Conservation (phyloP, 2,329 filamentous ascomycete species). For the Aspergillus pseudonomiae region DNA sequence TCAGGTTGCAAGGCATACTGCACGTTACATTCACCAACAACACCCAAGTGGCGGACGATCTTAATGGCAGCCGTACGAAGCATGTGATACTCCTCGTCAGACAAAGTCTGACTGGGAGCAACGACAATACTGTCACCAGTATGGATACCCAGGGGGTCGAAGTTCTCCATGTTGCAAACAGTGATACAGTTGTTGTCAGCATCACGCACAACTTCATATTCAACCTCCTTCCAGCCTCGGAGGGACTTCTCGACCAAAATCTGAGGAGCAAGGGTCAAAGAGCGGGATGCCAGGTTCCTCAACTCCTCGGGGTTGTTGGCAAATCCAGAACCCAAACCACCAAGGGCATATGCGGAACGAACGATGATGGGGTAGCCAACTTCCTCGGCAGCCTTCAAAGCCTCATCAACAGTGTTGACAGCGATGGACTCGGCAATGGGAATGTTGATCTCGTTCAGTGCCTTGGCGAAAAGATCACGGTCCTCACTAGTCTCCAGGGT, state of each 20-base stretch:
- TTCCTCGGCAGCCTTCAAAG: conserved; percentile 79
- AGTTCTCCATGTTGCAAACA: conserved; percentile 99
- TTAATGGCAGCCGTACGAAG: conserved; percentile 96
- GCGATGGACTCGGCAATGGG: conserved; percentile 96
- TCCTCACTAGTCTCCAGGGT: conserved; percentile 95
- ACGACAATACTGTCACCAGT: conserved; percentile 99
- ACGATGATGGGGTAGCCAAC: conserved; percentile 98
- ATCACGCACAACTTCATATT: conserved; percentile 97
- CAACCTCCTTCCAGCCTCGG: conserved; percentile 99
- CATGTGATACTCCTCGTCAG: conserved; percentile 99
- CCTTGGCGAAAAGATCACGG: conserved; percentile 92
- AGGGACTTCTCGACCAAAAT: conserved; percentile 98
- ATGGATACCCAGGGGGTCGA: conserved; percentile 95
- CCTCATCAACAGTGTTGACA: conserved; percentile 87
- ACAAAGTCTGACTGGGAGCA: conserved; percentile 93
- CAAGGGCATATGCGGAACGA: conserved; percentile 92
- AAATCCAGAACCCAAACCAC: conserved; percentile 94
- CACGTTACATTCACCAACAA: conserved; percentile 98
- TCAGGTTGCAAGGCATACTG: conserved; percentile 97
- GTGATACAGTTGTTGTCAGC: conserved; percentile 99
- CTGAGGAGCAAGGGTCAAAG: conserved; percentile 89
- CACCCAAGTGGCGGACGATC: conserved; percentile 94
- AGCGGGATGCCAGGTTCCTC: conserved; percentile 87
- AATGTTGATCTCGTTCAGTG: conserved; percentile 94
- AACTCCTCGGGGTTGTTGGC: conserved; percentile 93